Base-by-base conservation (phyloP, 805 yeast species). In the Barnettozyma salicaria region DNA sequence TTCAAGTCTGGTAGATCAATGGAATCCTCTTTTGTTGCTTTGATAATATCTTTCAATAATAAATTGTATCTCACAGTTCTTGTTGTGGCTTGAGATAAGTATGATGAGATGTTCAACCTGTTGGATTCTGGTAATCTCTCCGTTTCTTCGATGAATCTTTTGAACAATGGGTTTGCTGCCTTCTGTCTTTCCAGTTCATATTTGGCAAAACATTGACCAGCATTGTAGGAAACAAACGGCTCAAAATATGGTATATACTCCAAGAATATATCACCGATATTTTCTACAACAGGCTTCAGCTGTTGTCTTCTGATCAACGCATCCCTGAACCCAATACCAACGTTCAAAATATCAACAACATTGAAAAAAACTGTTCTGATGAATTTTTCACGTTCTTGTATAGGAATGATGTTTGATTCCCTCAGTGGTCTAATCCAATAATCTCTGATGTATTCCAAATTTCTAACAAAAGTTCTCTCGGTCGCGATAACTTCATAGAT, bases 21-120 rank as follows among this genome's bases (percentile, higher is more conserved):
- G 1, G 85, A 78, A 19, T 77, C 83, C n/a, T 80, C 80, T 36
- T 71, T 74, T 0, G 97, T 88, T 45, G 78, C 75, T 57, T 92
- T 90, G 46, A 86, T 67, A 24, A 92, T 84, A 32, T 90, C 92
- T 40, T 76, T 80, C 17, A 90, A 68, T 40, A 92, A 68, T 34
- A 92, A 64, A 46, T 95, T 96, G 61, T 92, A 92, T 48, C 97
- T 70, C 8, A 97, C 97, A 22, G 96, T 88, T 57, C 98, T 75
- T 12, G 96, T 88, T 2, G 95, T 89, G 35, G 97, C 97, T 54
- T 90, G 94, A 6, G 96, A 86, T 45, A 92, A 69, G 53, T 88
- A 92, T 0, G 97, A 92, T 19, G 90, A 84, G 37, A 92, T 78
- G 60, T 94, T 97, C 42, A 90, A 76, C 61, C 88, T 85, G 52